Base-by-base conservation (phyloP, 805 yeast species). In the Saccharomycopsis sp. region DNA sequence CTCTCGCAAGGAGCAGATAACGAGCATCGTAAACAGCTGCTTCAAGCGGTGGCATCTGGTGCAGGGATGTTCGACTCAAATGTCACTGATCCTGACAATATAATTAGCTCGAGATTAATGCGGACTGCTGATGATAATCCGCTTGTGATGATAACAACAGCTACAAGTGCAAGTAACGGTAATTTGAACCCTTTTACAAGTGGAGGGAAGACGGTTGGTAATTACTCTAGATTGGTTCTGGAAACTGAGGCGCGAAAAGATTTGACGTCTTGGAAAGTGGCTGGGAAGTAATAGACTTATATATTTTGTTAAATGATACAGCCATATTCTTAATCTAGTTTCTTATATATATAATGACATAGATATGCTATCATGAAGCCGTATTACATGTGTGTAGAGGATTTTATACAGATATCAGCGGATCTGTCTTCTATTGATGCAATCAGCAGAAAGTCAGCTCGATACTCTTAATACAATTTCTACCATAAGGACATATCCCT, bases 241-340 rank as follows among this genome's bases (percentile, higher is more conserved):
- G 77, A 73, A 55, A 52, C 62, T 3, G 67, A 66, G 9, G 64
- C 69, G 9, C 66, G 78, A 29, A 67, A 68, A 1, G 76, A 75
- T 54, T 63, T 76, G 63, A 68, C 68, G 49, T 77, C 81, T 64
- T 78, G 82, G 82, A 62, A 67, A 23, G 64, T 73, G 38, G 5
- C 38, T 12, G n/a, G n/a, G n/a, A n/a, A n/a, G n/a, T n/a, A n/a
- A n/a, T n/a, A n/a, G n/a, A n/a, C n/a, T n/a, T n/a, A n/a, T n/a
- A n/a, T n/a, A n/a, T n/a, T n/a, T n/a, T n/a, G n/a, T n/a, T n/a
- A n/a, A n/a, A n/a, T n/a, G n/a, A n/a, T n/a, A n/a, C n/a, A n/a
- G n/a, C n/a, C n/a, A n/a, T n/a, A n/a, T n/a, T n/a, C n/a, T n/a
- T n/a, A n/a, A n/a, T n/a, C n/a, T n/a, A n/a, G n/a, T n/a, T n/a